These are phyloP conservation scores for Manihot esculenta DNA, from an alignment of 441 rosid species.

Conservation along the genomic window DNA sequence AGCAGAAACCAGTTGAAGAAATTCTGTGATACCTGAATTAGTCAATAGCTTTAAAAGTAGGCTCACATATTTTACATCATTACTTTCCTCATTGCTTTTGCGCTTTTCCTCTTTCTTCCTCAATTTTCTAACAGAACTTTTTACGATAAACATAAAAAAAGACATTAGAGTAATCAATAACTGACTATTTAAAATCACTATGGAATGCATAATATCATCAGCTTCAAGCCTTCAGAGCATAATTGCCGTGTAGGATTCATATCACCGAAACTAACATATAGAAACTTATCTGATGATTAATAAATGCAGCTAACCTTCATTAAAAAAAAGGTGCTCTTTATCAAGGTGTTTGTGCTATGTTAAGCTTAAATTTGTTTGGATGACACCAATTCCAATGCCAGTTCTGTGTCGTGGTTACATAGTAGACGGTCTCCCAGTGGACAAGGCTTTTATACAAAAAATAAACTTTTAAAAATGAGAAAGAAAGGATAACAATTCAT, in stretches of 20 bases:
- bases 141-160: not conserved
- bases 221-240: not conserved
- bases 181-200: conserved; percentile 1
- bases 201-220: not conserved
- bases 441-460: too few species aligned
- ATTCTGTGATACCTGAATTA: not conserved
- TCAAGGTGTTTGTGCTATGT: not conserved
- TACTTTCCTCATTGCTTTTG: conserved; percentile 5
- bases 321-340: not conserved
- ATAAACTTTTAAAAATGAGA: too few species aligned
- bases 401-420: not conserved
- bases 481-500: too few species aligned
- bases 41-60: not conserved
- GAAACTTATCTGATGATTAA: not conserved
- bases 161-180: not conserved
- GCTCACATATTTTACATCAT: not conserved
- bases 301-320: conserved; percentile 1
- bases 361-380: not conserved
- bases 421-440: too few species aligned
- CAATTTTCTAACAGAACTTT: not conserved
- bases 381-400: not conserved
- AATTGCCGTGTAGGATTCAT: not conserved
- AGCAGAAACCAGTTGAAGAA: not conserved
- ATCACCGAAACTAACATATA: not conserved
- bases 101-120: not conserved